A percentile compares a stretch with the other conserved stretches of the same genome.
phyloP scores from a whole-genome alignment of 2,329 filamentous ascomycete genomes.

The Monosporascus sp. region DNA sequence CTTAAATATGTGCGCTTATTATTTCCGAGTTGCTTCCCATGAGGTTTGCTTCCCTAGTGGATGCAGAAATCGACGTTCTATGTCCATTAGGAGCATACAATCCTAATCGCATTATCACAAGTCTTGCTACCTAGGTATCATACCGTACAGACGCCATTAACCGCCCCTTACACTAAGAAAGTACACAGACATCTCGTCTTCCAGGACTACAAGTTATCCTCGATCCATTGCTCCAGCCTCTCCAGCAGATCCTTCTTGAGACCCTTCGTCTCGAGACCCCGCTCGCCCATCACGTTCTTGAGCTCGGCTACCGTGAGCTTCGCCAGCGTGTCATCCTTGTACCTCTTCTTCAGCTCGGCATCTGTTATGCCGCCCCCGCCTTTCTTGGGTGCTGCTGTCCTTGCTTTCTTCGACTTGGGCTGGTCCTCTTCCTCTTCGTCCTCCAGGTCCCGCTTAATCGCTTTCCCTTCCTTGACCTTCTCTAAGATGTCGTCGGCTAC shows the following conservation, averaged over 20 bases:
- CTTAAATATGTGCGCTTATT: too few relatives aligned
- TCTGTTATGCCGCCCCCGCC: conserved; percentile 32
- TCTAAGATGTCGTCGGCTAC: conserved; percentile 54
- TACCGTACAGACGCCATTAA: too few relatives aligned
- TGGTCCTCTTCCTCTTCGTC: conserved; percentile 32
- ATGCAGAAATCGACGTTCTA: too few relatives aligned
- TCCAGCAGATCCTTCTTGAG: conserved; percentile 51
- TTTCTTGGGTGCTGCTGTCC: conserved; percentile 25
- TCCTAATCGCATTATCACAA: too few relatives aligned
- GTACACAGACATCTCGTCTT: background rate
- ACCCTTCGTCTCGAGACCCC: conserved; percentile 43
- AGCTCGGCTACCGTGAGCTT: conserved; percentile 51
- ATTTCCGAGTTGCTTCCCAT: too few relatives aligned
- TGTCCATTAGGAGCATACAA: too few relatives aligned
- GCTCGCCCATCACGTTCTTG: conserved; percentile 41
- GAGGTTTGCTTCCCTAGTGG: too few relatives aligned
- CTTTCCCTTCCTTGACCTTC: conserved; percentile 30
- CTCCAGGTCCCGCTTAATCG: conserved; percentile 48
- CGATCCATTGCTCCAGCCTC: conserved; percentile 51
- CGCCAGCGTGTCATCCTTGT: conserved; percentile 40
- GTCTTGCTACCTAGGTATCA: background rate
- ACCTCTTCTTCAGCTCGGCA: conserved; percentile 39
- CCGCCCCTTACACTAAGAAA: too few relatives aligned
- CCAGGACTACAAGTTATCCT: conserved; percentile 32
- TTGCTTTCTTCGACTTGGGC: conserved; percentile 41